Percentiles rank a stretch among this genome's conserved stretches.
Conservation (phyloP, 2,329 filamentous ascomycete genomes). For the Proliferodiscus dingleyae region DNA sequence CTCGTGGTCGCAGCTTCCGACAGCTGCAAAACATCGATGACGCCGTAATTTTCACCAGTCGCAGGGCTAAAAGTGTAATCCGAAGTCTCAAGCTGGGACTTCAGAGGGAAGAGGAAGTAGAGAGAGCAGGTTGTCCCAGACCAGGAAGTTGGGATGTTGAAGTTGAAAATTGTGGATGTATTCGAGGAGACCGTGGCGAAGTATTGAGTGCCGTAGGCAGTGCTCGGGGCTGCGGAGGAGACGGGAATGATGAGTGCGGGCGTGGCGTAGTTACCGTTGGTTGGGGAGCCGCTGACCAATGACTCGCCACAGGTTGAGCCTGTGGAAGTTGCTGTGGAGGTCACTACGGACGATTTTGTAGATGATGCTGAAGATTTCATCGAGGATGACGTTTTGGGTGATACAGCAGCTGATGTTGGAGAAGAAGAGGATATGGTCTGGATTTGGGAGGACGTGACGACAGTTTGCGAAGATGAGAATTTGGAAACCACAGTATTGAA, state of each 20-base stretch:
- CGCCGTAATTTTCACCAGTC: no score
- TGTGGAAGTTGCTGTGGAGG: neutral
- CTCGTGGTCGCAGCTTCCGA: slow-evolving; percentile 36
- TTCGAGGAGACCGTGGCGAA: slow-evolving; percentile 50
- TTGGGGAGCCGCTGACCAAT: slow-evolving; percentile 33
- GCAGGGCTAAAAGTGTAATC: slow-evolving; percentile 49
- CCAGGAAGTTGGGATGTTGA: slow-evolving; percentile 53
- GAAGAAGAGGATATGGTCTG: no score
- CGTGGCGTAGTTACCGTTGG: slow-evolving; percentile 44
- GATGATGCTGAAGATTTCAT: no score
- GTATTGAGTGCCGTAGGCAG: slow-evolving; percentile 37
- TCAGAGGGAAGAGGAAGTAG: slow-evolving; percentile 59
- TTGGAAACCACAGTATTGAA: no score
- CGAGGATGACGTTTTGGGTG: no score
- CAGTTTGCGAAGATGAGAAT: no score
- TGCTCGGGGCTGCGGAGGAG: slow-evolving; percentile 39
- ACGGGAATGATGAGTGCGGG: slow-evolving; percentile 38
- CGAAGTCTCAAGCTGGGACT: slow-evolving; percentile 54
- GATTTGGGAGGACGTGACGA: no score
- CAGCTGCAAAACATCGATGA: slow-evolving; percentile 48
- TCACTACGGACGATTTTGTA: neutral
- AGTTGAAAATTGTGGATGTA: slow-evolving; percentile 60
- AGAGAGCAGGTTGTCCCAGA: slow-evolving; percentile 56
- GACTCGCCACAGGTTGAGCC: slow-evolving; percentile 13
- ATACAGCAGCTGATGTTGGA: no score